A percentile compares a stretch with the other conserved stretches of the same genome.
Conservation (phyloP, 768 basidiomycete species). For the Mycena chlorophos region DNA sequence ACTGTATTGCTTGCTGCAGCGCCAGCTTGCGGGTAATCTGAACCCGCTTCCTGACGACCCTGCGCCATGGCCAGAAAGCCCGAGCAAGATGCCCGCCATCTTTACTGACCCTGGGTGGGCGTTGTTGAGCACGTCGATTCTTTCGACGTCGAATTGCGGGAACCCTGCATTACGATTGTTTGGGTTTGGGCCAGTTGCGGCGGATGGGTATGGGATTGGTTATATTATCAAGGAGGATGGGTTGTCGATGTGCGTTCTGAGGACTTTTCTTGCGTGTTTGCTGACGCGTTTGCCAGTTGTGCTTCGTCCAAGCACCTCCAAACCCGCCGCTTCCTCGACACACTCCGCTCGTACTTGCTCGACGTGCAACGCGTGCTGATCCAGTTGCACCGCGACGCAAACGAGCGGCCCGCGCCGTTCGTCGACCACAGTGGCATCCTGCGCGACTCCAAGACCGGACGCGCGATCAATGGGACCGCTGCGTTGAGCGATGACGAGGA, state of each 20-base stretch:
- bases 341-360: conserved; percentile 74
- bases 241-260: conserved; percentile 70
- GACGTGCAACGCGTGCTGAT: conserved; percentile 84
- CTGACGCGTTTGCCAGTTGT: conserved; percentile 47
- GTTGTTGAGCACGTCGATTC: conserved; percentile 77
- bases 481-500: conserved; percentile 46
- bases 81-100: conserved; percentile 63
- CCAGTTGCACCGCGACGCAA: conserved; percentile 78
- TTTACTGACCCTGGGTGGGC: conserved; percentile 89
- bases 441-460: conserved; percentile 75
- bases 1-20: conserved; percentile 87
- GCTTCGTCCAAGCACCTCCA: conserved; percentile 95
- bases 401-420: conserved; percentile 80
- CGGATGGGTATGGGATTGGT: conserved; percentile 93
- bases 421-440: conserved; percentile 74
- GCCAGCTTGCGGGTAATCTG: conserved; percentile 59
- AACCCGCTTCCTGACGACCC: conserved; percentile 46
- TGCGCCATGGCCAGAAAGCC: conserved; percentile 27
- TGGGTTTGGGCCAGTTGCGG: conserved; percentile 93
- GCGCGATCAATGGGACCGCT: conserved; percentile 59
- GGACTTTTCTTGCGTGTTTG: conserved; percentile 1
- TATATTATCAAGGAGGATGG: conserved; percentile 99
- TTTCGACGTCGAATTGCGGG: conserved; percentile 98
- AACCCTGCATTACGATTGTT: conserved; percentile 91
- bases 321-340: conserved; percentile 86